Evolutionary conservation across 768 basidiomycete species (phyloP).

Genomic region (Pulveroboletus sp.): DNA sequence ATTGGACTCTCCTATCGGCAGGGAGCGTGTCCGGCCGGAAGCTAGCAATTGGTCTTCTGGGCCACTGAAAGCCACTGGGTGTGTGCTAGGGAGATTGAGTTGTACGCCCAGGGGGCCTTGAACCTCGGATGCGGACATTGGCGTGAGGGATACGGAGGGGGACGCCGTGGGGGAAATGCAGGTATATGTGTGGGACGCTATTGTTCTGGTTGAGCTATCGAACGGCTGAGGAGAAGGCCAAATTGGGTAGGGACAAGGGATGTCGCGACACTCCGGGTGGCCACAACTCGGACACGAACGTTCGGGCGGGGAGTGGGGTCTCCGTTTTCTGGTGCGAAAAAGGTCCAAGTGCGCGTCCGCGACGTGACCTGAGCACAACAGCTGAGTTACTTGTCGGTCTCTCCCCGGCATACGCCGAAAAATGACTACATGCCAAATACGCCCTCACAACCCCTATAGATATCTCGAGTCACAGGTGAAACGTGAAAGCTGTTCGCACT

Average conservation of each 20-base stretch:
- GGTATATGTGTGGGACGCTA: constrained; percentile 4
- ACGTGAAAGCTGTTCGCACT: too few species aligned
- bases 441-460: too few species aligned
- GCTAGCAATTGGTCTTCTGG: constrained; percentile 9
- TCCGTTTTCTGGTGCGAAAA: not conserved
- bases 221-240: constrained; percentile 6
- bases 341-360: constrained; percentile 2
- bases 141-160: not conserved
- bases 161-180: not conserved
- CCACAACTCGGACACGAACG: not conserved
- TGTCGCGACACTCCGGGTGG: not conserved
- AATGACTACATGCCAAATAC: constrained; percentile 5
- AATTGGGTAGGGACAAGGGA: constrained; percentile 18
- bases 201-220: constrained; percentile 14
- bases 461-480: too few species aligned
- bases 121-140: constrained; percentile 22
- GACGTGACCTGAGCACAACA: constrained; percentile 5
- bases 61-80: constrained; percentile 7
- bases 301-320: not conserved
- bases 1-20: constrained; percentile 23
- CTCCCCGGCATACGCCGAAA: constrained; percentile 22
- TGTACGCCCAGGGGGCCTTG: constrained; percentile 22
- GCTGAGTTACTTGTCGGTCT: constrained; percentile 13
- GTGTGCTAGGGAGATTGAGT: constrained; percentile 9
- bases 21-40: constrained; percentile 19